Evolutionary conservation across 495 filamentous ascomycete genomes (phyloP).

Genomic region (Xylaria flabelliformis): DNA sequence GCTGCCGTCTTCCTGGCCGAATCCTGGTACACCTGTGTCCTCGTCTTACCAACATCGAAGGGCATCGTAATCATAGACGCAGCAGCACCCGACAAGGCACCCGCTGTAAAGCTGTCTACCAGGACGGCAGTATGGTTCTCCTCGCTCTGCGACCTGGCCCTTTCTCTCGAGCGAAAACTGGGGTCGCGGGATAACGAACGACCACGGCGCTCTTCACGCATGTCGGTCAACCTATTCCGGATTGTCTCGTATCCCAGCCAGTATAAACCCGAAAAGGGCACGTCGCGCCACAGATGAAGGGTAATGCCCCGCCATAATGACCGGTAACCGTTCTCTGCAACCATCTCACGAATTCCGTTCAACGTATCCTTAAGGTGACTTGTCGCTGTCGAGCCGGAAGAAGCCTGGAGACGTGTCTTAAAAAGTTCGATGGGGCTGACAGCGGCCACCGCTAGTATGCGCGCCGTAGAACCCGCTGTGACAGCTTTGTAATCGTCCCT

Average conservation of each 20-base stretch:
- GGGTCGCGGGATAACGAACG: constrained; percentile 42
- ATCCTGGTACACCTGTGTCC: constrained; percentile 80
- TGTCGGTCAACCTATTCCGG: constrained; percentile 67
- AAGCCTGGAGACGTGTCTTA: constrained; percentile 87
- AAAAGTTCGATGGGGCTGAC: constrained; percentile 96
- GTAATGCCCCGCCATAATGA: constrained; percentile 93
- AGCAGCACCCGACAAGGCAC: constrained; percentile 78
- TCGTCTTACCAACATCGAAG: constrained; percentile 96
- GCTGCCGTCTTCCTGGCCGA: constrained; percentile 38
- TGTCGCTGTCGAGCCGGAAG: constrained; percentile 59
- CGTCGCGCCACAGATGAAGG: constrained; percentile 94
- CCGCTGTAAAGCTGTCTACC: constrained; percentile 85
- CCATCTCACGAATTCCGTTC: constrained; percentile 78
- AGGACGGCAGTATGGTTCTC: constrained; percentile 75
- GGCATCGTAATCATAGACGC: constrained; percentile 92
- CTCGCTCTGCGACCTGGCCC: constrained; percentile 55
- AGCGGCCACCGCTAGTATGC: constrained; percentile 78
- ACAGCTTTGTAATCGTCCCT: constrained; percentile 77
- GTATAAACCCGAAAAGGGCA: constrained; percentile 95
- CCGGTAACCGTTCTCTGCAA: constrained; percentile 71
- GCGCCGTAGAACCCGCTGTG: constrained; percentile 76
- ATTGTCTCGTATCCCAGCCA: constrained; percentile 96
- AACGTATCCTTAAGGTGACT: constrained; percentile 74
- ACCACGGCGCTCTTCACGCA: constrained; percentile 59
- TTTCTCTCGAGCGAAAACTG: constrained; percentile 41